Evolutionary conservation across 306 rosid genomes (phyloP).

Genomic region (Begonia masoniana): DNA sequence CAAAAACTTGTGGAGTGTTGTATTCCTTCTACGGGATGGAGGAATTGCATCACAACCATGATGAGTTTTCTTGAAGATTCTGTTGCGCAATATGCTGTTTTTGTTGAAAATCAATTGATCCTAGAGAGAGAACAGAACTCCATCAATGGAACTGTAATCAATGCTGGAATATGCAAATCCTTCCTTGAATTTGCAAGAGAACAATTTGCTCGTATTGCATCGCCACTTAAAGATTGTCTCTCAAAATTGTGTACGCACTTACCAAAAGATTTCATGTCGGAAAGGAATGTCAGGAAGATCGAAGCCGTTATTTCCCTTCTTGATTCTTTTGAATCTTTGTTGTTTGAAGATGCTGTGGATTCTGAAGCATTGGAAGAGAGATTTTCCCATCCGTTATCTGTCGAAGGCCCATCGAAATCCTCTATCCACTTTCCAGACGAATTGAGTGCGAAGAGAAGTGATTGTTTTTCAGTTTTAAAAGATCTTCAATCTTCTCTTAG

Average conservation of each 20-base stretch:
- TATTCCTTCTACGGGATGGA: constrained; percentile 37
- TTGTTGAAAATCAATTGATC: constrained; percentile 28
- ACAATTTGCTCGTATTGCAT: constrained; percentile 21
- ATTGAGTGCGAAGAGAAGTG: constrained; percentile 20
- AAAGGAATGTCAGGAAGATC: constrained; percentile 21
- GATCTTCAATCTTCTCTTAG: constrained; percentile 26
- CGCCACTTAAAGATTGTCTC: constrained; percentile 23
- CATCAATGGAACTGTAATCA: constrained; percentile 8
- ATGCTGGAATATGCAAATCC: constrained; percentile 8
- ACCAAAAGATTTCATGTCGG: constrained; percentile 28
- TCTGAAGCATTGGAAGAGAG: constrained; percentile 26
- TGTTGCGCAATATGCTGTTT: constrained; percentile 43
- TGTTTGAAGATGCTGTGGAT: constrained; percentile 20
- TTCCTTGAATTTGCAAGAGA: constrained; percentile 44
- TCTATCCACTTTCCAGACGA: constrained; percentile 1
- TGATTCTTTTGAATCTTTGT: constrained; percentile 22
- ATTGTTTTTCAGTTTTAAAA: constrained; percentile 29
- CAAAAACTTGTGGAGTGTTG: constrained; percentile 29
- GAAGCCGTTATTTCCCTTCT: constrained; percentile 13
- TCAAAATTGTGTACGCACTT: constrained; percentile 38
- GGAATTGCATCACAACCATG: constrained; percentile 36
- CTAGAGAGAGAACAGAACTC: constrained; percentile 15
- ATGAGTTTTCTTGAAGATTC: constrained; percentile 45
- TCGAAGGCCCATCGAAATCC: constrained; percentile 8
- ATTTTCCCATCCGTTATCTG: constrained; percentile 17